Evolutionary conservation across 331 rosid genomes (phyloP).

Genomic region (Malus hybrid): DNA sequence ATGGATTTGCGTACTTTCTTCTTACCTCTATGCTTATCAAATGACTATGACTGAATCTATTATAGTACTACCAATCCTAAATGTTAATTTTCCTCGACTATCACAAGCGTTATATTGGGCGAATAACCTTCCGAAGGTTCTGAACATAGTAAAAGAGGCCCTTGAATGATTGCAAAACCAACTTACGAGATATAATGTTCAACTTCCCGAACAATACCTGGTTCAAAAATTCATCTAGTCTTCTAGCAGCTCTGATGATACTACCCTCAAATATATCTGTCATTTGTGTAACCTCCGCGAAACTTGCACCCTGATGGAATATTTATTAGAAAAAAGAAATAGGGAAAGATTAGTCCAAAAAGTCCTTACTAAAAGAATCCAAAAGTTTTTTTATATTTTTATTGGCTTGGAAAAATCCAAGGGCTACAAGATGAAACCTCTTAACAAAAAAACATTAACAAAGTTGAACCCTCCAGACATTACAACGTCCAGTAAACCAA

Average conservation of each 20-base stretch:
- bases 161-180: neutral
- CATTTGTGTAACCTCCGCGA: conserved; percentile 90
- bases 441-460: neutral
- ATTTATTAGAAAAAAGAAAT: conserved; percentile 6
- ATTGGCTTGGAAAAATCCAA: neutral
- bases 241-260: conserved; percentile 89
- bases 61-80: neutral
- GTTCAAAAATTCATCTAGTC: conserved; percentile 95
- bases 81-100: neutral
- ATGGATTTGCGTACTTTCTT: neutral
- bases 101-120: neutral
- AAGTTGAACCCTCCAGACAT: neutral
- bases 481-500: neutral
- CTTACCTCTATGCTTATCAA: neutral
- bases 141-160: neutral
- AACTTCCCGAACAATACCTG: conserved; percentile 38
- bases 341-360: neutral
- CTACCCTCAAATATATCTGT: conserved; percentile 98
- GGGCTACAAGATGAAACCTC: neutral
- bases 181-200: neutral
- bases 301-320: conserved; percentile 61
- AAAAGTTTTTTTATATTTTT: neutral
- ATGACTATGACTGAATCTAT: neutral
- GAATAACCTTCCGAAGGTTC: neutral
- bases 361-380: neutral